Conservation (phyloP, 2,329 filamentous ascomycete genomes). For the Conoideocrella luteorostrata region DNA sequence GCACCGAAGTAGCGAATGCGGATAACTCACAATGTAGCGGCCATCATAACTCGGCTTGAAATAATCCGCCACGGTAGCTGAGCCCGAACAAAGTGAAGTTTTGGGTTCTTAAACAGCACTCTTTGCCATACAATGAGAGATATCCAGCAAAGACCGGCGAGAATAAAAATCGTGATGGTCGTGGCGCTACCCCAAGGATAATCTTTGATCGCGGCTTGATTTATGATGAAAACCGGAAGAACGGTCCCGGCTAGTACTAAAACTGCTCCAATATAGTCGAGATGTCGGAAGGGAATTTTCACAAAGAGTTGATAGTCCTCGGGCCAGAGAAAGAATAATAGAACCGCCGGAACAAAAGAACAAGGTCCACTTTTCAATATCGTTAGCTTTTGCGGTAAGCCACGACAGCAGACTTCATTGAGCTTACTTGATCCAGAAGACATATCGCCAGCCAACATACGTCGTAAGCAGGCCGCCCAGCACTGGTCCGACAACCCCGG, state of each 20-base stretch:
- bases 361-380: slow-evolving; percentile 39
- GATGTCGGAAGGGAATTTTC: slow-evolving; percentile 37
- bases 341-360: slow-evolving; percentile 34
- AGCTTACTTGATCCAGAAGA: slow-evolving; percentile 56
- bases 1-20: no score
- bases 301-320: slow-evolving; percentile 30
- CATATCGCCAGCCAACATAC: slow-evolving; percentile 45
- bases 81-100: slow-evolving; percentile 11
- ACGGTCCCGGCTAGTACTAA: slow-evolving; percentile 14
- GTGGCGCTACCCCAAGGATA: slow-evolving; percentile 15
- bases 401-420: no score
- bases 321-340: slow-evolving; percentile 47
- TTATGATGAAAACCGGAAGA: slow-evolving; percentile 18
- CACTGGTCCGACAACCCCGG: slow-evolving; percentile 47
- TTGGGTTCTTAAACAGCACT: slow-evolving; percentile 8
- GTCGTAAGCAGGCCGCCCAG: slow-evolving; percentile 45
- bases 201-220: slow-evolving; percentile 14
- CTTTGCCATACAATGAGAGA: slow-evolving; percentile 15
- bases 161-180: slow-evolving; percentile 13
- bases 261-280: slow-evolving; percentile 47
- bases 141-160: slow-evolving; percentile 14
- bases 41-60: slow-evolving; percentile 15
- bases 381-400: not conserved
- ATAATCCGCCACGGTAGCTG: slow-evolving; percentile 15
- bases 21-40: slow-evolving; percentile 10